Base-by-base conservation (phyloP, 164 flowering plant genomes). In the Magnolia officinalis region DNA sequence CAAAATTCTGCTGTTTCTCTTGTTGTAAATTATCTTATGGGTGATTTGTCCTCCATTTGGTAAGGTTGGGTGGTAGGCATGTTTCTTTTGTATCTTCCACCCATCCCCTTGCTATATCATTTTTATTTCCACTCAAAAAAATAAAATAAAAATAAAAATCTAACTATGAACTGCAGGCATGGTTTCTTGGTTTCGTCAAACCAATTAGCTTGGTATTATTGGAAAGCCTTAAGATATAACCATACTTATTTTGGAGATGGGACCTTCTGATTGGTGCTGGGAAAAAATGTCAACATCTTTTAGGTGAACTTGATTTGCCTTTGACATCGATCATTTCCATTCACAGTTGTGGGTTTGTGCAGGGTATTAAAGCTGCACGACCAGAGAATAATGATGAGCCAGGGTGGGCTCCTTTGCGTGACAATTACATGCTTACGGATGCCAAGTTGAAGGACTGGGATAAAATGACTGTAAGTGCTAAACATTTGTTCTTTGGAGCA, bases 401-500 rank as follows among this genome's bases (percentile, higher is more conserved):
- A 83, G 84, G 86, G 6, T 95, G 98, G 98, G 98, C 97, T 80
- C 97, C 97, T 29, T 82, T 95, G 67, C 94, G 92, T 49, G 96
- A 95, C 75, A 84, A 86, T 79, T 95, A 86, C 84, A 92, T 93
- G 97, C 84, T 93, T 68, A 88, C 95, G 18, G 90, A 78, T 79
- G 87, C 97, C 0, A 95, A 92, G 81, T 81, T 95, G 81, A 95
- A 92, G 80, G 85, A 93, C 78, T 95, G 99, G 97, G 98, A 95
- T 75, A 95, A 92, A 85, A 84, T 83, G 88, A 86, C 80, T 64
- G 99, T 92, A 88, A 84, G 87, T 10, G 52, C 24, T 37, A 26
- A 21, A 26, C 20, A 3, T n/a, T 23, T 14, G 8, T 71, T 3
- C 45, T 19, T 50, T 8, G 6, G n/a, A 18, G 26, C 49, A 20